phyloP scores from a whole-genome alignment of 306 rosid genomes.

The Lotus japonicus region DNA sequence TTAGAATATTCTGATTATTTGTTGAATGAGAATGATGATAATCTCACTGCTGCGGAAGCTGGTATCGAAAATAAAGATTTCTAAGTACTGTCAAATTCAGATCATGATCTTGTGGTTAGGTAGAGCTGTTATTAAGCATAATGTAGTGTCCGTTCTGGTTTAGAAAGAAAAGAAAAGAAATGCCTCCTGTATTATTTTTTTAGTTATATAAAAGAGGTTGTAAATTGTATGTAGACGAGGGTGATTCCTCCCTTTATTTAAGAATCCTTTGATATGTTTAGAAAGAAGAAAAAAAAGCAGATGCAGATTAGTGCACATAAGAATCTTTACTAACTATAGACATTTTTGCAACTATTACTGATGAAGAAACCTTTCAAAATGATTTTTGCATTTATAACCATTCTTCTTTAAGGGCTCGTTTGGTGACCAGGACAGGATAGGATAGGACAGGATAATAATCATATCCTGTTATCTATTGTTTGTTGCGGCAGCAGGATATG shows the following conservation, averaged over 20 bases:
- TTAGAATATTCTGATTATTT: conserved; percentile 80
- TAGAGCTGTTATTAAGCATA: neutral
- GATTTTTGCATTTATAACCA: too few relatives aligned
- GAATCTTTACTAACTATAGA: neutral
- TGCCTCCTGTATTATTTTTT: neutral
- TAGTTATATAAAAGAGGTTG: conserved; percentile 1
- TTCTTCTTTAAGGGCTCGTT: too few relatives aligned
- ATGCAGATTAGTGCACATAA: neutral
- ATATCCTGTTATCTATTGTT: too few relatives aligned
- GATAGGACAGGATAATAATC: too few relatives aligned
- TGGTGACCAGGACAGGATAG: too few relatives aligned
- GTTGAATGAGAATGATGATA: conserved; percentile 66
- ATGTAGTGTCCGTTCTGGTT: conserved; percentile 7
- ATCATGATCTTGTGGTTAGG: conserved; percentile 1
- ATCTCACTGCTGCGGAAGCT: conserved; percentile 81
- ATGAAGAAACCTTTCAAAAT: neutral
- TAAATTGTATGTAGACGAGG: conserved; percentile 15
- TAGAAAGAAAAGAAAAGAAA: neutral
- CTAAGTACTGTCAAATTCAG: conserved; percentile 22
- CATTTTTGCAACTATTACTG: neutral
- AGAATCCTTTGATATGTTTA: neutral
- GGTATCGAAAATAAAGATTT: conserved; percentile 63
- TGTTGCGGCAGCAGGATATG: too few relatives aligned
- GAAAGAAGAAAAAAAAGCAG: neutral
- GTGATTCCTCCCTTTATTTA: neutral